Percentiles rank a stretch among this genome's conserved stretches.
Conservation (phyloP, 345 rosid genomes). For the Durio zibethinus region DNA sequence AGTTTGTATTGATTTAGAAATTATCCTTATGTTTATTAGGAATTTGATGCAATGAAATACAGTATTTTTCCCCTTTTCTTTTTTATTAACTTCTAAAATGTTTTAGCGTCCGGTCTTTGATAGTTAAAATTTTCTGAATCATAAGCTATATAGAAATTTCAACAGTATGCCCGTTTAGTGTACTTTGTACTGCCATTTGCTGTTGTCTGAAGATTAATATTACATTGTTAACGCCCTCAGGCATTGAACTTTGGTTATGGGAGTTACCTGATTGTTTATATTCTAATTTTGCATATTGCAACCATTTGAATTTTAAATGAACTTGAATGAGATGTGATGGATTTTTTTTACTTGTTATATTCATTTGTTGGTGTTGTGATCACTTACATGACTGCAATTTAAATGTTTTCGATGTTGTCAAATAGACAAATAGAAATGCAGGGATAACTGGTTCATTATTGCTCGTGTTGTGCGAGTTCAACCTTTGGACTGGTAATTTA, state of each 20-base stretch:
- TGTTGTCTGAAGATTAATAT: background rate
- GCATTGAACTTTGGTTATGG: background rate
- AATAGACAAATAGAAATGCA: background rate
- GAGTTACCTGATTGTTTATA: background rate
- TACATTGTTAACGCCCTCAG: background rate
- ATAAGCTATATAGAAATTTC: too few relatives aligned
- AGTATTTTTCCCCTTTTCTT: background rate
- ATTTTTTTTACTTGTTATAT: background rate
- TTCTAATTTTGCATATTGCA: background rate
- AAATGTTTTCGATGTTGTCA: background rate
- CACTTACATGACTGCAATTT: background rate
- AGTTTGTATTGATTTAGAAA: conserved; percentile 15
- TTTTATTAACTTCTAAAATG: background rate
- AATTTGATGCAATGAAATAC: background rate
- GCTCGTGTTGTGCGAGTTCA: background rate
- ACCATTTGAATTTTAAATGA: background rate
- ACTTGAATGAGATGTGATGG: background rate
- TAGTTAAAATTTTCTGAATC: background rate
- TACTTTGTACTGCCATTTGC: background rate
- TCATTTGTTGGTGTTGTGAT: background rate
- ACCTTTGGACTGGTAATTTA: background rate
- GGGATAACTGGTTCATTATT: background rate
- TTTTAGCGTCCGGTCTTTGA: background rate
- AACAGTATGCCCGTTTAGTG: background rate
- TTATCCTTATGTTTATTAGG: background rate